These are phyloP conservation scores for Russula sp. DNA, from an alignment of 768 basidiomycete species.

Conservation along the genomic window DNA sequence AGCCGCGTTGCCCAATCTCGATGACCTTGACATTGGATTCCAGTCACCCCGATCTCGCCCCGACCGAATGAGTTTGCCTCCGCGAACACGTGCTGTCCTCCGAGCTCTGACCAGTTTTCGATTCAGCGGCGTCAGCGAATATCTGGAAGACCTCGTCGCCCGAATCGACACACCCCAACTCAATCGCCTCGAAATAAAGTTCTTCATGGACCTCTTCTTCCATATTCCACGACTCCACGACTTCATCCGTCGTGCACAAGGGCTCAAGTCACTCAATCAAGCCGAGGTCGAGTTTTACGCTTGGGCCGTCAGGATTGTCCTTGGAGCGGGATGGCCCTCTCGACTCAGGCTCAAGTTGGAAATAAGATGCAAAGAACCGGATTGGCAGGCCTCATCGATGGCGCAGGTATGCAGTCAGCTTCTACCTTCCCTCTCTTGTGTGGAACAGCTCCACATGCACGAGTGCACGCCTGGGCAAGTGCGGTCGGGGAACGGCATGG, in stretches of 20 bases:
- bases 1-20: too few relatives aligned
- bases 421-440: not conserved
- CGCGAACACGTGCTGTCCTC: not conserved
- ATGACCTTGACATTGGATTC: not conserved
- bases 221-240: not conserved
- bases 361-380: not conserved
- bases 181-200: not conserved
- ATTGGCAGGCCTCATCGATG: not conserved
- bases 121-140: not conserved
- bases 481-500: too few relatives aligned
- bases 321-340: not conserved
- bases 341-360: not conserved
- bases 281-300: not conserved
- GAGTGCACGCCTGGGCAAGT: too few relatives aligned
- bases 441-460: not conserved
- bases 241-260: not conserved
- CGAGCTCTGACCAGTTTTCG: not conserved
- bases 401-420: not conserved
- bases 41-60: not conserved
- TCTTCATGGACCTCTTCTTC: not conserved
- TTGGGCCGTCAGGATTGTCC: not conserved
- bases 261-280: not conserved
- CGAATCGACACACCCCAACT: not conserved
- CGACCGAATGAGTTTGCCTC: not conserved
- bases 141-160: not conserved